phyloP scores from a whole-genome alignment of 257 asterid species.

The Rubia yunnanensis region DNA sequence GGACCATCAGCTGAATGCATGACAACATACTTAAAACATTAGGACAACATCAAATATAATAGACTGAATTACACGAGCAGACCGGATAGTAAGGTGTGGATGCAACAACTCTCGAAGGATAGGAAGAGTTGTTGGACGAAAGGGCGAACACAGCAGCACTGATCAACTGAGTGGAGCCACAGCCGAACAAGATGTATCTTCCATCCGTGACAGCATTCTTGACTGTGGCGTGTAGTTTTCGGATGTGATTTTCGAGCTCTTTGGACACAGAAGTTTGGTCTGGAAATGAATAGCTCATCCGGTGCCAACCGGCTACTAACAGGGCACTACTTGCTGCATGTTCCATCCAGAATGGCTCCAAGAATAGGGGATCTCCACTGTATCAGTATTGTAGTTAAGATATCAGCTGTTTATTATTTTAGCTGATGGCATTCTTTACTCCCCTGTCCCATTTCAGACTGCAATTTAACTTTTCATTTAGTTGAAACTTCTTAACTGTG shows the following conservation, averaged over 20 bases:
- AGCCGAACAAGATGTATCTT: conserved; percentile 47
- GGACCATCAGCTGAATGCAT: not conserved
- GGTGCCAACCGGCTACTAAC: conserved; percentile 63
- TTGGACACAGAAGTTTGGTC: conserved; percentile 22
- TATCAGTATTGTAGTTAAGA: conserved; percentile 9
- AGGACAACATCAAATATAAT: not conserved
- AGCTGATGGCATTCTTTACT: no score
- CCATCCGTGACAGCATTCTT: conserved; percentile 47
- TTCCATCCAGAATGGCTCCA: conserved; percentile 31
- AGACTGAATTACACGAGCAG: not conserved
- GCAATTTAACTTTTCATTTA: no score
- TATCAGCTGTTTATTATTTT: not conserved
- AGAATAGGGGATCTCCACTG: conserved; percentile 30
- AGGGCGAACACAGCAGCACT: conserved; percentile 65
- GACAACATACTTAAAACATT: not conserved
- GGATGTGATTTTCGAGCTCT: conserved; percentile 35
- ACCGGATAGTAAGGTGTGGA: conserved; percentile 49
- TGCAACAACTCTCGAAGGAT: conserved; percentile 48
- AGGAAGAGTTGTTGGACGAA: conserved; percentile 33
- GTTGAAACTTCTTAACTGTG: no score
- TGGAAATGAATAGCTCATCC: conserved; percentile 51
- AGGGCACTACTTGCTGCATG: conserved; percentile 47
- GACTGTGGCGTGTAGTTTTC: conserved; percentile 30
- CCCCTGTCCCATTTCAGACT: no score
- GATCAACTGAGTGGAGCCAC: conserved; percentile 63